Percentiles rank a stretch among this genome's conserved stretches.
These are phyloP conservation scores for Cyclocybe cylindracea DNA, from an alignment of 768 basidiomycete genomes.

Conservation along the genomic window DNA sequence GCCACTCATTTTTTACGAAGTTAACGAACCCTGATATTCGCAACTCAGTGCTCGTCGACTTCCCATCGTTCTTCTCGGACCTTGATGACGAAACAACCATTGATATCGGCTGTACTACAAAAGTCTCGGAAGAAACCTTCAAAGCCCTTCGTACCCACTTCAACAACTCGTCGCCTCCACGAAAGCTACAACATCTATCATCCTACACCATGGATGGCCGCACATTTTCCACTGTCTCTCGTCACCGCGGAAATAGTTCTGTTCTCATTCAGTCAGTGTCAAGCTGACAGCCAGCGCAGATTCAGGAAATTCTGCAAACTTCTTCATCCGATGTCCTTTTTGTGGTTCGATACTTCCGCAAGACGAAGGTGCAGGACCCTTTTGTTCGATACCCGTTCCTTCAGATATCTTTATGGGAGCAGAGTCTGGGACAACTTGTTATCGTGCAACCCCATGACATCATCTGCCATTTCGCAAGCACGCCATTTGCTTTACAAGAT, in stretches of 20 bases:
- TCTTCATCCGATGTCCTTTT: background rate
- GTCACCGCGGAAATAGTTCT: slow-evolving; percentile 1
- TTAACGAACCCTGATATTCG: too few relatives aligned
- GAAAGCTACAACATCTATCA: too few relatives aligned
- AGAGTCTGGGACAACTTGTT: background rate
- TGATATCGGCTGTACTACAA: too few relatives aligned
- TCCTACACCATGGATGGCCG: background rate
- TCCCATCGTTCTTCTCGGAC: too few relatives aligned
- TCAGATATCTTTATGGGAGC: background rate
- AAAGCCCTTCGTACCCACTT: too few relatives aligned
- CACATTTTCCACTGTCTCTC: background rate
- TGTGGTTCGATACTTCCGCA: background rate
- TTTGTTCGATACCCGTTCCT: background rate
- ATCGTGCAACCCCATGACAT: background rate
- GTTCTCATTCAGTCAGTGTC: background rate
- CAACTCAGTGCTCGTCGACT: too few relatives aligned
- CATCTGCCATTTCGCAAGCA: background rate
- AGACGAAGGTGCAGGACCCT: background rate
- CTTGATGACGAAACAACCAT: too few relatives aligned
- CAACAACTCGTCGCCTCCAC: too few relatives aligned
- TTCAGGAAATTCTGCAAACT: slow-evolving; percentile 2
- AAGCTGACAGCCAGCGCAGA: background rate
- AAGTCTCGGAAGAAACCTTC: too few relatives aligned
- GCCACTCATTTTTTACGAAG: background rate
- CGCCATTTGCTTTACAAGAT: background rate